Conservation (phyloP, 2,329 filamentous ascomycete species). For the Zymoseptoria ardabiliae region DNA sequence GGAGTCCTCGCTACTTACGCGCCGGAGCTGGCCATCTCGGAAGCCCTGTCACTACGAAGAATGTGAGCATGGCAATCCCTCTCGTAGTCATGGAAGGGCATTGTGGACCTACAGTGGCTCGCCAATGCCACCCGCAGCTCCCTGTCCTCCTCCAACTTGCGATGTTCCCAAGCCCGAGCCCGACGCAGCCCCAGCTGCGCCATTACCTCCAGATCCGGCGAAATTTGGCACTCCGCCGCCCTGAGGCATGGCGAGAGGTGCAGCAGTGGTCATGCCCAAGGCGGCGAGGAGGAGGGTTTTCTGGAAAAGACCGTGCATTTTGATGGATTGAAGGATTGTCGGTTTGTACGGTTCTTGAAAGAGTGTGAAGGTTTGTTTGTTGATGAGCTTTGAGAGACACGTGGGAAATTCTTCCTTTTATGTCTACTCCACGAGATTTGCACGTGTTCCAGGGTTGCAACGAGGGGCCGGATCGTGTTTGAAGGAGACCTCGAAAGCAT, state of each 20-base stretch:
- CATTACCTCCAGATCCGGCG: background rate
- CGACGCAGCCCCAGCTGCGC: background rate
- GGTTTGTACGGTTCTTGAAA: background rate
- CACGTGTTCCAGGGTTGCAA: background rate
- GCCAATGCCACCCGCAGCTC: no score
- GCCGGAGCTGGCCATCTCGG: background rate
- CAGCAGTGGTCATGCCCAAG: background rate
- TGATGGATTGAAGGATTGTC: background rate
- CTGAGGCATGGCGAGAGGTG: background rate
- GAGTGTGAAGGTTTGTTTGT: background rate
- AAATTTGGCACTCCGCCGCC: background rate
- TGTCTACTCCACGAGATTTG: background rate
- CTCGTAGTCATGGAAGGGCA: background rate
- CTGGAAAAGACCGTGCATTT: background rate
- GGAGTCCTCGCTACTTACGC: background rate
- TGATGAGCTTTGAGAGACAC: no score
- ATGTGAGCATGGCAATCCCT: background rate
- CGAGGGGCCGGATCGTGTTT: no score
- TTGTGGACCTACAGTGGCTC: background rate
- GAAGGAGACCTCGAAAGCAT: background rate
- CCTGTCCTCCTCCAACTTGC: background rate
- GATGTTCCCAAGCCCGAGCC: background rate
- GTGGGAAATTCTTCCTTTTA: background rate
- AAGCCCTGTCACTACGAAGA: background rate
- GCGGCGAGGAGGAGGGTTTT: background rate